Evolutionary conservation across 805 yeast genomes (phyloP).

Genomic region (Wickerhamomyces bisporus): DNA sequence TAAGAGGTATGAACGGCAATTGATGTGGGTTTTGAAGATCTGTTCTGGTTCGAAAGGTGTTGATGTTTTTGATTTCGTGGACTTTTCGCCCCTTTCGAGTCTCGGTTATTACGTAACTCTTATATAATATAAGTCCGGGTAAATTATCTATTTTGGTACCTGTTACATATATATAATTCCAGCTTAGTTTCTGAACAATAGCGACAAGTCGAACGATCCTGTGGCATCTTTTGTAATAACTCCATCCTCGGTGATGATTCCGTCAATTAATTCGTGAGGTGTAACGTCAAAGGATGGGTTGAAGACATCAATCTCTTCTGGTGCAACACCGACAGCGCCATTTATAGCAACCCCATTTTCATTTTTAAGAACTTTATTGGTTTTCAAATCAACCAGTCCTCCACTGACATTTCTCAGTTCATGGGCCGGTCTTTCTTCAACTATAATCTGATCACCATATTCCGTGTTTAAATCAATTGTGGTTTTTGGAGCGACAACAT

Average conservation of each 20-base stretch:
- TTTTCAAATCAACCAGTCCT: slow-evolving; percentile 36
- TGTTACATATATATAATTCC: too few species aligned
- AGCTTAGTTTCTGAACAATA: too few species aligned
- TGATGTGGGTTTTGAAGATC: not conserved
- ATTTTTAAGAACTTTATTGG: slow-evolving; percentile 24
- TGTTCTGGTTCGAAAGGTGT: not conserved
- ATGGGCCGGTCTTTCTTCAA: slow-evolving; percentile 79
- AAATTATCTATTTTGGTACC: not conserved
- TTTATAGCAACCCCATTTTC: slow-evolving; percentile 27
- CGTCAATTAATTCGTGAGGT: slow-evolving; percentile 76
- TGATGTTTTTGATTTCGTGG: slow-evolving; percentile 2
- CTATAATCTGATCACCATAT: slow-evolving; percentile 70
- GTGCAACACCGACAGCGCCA: slow-evolving; percentile 71
- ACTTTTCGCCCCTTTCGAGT: slow-evolving; percentile 6
- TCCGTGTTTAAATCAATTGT: slow-evolving; percentile 70
- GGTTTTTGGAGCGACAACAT: slow-evolving; percentile 94
- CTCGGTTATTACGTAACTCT: too few species aligned
- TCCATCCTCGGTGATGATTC: slow-evolving; percentile 81
- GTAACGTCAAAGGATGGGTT: slow-evolving; percentile 96
- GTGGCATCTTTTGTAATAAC: slow-evolving; percentile 43
- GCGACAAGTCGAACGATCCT: slow-evolving; percentile 46
- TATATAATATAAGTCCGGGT: not conserved
- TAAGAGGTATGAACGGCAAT: not conserved
- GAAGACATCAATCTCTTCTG: slow-evolving; percentile 84
- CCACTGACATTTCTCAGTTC: slow-evolving; percentile 81